Conservation (phyloP, 2,329 filamentous ascomycete species). For the Cercospora citrullina region DNA sequence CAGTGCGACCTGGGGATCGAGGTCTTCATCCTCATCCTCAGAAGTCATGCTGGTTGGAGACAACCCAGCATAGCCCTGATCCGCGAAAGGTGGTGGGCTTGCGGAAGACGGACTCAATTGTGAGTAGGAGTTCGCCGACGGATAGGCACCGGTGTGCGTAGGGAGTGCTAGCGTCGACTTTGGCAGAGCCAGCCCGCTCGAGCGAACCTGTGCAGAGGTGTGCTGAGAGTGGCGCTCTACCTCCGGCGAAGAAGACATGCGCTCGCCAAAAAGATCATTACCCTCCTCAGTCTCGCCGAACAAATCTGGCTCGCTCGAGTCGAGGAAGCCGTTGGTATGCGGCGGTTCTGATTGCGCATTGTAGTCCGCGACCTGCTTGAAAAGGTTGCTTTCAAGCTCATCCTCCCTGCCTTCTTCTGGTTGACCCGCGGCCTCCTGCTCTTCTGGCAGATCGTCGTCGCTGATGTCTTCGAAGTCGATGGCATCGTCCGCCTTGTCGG, state of each 20-base stretch:
- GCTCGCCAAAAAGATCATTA: conserved; percentile 44
- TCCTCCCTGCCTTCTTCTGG: conserved; percentile 24
- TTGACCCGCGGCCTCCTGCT: conserved; percentile 55
- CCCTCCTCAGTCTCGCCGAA: conserved; percentile 61
- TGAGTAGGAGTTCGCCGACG: conserved; percentile 11
- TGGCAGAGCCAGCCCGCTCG: conserved; percentile 36
- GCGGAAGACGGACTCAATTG: conserved; percentile 27
- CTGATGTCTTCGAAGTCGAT: conserved; percentile 88
- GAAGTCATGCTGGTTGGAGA: conserved; percentile 29
- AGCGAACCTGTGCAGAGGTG: conserved; percentile 27
- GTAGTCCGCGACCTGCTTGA: conserved; percentile 16
- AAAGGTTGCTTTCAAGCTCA: conserved; percentile 15
- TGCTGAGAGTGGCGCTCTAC: conserved; percentile 28
- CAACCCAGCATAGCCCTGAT: conserved; percentile 28
- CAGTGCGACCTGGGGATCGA: conserved; percentile 23
- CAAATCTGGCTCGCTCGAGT: conserved; percentile 54
- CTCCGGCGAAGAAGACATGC: conserved; percentile 36
- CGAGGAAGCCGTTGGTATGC: conserved; percentile 27
- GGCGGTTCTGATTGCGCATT: conserved; percentile 18
- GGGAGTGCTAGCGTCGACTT: conserved; percentile 36
- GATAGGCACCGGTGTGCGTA: conserved; percentile 16
- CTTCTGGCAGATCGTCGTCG: conserved; percentile 86
- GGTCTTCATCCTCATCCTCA: conserved; percentile 34
- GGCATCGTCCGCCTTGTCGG: conserved; percentile 87
- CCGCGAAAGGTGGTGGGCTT: conserved; percentile 30